These are phyloP conservation scores for Gnomoniopsis smithogilvyi DNA, from an alignment of 2,329 filamentous ascomycete genomes.

Conservation along the genomic window DNA sequence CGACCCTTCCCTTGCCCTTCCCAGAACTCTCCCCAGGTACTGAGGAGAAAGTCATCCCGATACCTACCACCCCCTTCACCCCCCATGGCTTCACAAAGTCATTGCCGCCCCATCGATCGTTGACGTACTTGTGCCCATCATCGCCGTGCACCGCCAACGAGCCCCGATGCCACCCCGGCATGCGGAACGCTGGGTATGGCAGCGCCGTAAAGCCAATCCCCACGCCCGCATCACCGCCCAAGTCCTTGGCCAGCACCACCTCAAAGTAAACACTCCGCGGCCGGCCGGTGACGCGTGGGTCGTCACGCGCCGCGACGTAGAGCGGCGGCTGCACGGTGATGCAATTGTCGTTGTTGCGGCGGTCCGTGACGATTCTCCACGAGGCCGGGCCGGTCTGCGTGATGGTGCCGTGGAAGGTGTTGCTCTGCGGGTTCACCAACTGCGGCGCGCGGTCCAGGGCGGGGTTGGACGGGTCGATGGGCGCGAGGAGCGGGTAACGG, in stretches of 20 bases:
- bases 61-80: constrained; percentile 64
- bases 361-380: constrained; percentile 45
- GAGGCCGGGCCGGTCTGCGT: constrained; percentile 35
- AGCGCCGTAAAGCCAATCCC: constrained; percentile 69
- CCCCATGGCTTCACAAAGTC: constrained; percentile 63
- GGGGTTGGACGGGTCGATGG: constrained; percentile 44
- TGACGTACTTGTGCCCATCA: constrained; percentile 73
- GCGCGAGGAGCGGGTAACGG: constrained; percentile 54
- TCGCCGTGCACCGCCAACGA: constrained; percentile 76
- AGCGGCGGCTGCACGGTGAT: constrained; percentile 67
- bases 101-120: constrained; percentile 70
- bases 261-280: constrained; percentile 68
- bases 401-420: constrained; percentile 40
- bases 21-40: constrained; percentile 26
- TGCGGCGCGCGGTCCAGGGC: constrained; percentile 48
- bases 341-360: constrained; percentile 55
- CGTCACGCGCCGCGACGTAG: constrained; percentile 60
- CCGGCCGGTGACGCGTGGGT: constrained; percentile 43
- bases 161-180: constrained; percentile 79
- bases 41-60: constrained; percentile 63
- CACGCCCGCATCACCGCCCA: constrained; percentile 31
- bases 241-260: constrained; percentile 46
- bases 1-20: constrained; percentile 20
- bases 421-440: constrained; percentile 43
- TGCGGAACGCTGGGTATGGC: constrained; percentile 73